Base-by-base conservation (phyloP, 192 early-diverging fungal genomes). In the Dimargaris verticillata region DNA sequence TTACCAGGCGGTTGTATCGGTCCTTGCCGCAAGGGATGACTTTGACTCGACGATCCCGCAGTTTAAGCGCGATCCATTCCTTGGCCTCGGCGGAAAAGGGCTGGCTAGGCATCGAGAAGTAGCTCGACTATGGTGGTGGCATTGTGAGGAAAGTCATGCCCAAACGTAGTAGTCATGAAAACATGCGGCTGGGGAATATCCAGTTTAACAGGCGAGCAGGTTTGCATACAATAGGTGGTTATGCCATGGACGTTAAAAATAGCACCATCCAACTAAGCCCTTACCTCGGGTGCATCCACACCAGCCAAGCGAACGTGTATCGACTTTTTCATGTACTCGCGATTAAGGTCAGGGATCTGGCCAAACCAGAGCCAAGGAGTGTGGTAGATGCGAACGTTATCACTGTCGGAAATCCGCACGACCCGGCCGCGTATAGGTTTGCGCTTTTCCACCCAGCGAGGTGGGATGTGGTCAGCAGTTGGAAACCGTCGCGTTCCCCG, bases 261-360 rank as follows among this genome's bases (percentile, higher is more conserved):
- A 5, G 33, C 33, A 38, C 33, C 33, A 7, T 3, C 25, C 51
- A 52, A 18, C 3, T 20, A 52, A 5, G 18, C 22, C 18, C 38
- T 60, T 69, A 75, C 78, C 70, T 86, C 83, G 1, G 83, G 83
- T 0, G 83, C 83, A 68, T 86, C 83, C 0, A 86, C 76, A 13
- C 83, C 83, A 44, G 83, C 81, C 38, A 86, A 59, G 17, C 83
- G 75, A 24, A 86, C 70, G 54, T 78, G 71, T 11, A 86, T 72
- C 28, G 83, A 83, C 60, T 80, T 70, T 24, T 80, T 71, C 66
- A 74, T 76, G 9, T 78, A 64, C 14, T 72, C 73, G 20, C 60
- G 57, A 1, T 52, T 18, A 74, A 61, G 13, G 26, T 18, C 15
- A 17, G 41, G 51, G 28, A 61, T 52, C 18, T 28, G 5, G 22